Evolutionary conservation across 768 basidiomycete species (phyloP).

Genomic region (Hydnomerulius pinastri): DNA sequence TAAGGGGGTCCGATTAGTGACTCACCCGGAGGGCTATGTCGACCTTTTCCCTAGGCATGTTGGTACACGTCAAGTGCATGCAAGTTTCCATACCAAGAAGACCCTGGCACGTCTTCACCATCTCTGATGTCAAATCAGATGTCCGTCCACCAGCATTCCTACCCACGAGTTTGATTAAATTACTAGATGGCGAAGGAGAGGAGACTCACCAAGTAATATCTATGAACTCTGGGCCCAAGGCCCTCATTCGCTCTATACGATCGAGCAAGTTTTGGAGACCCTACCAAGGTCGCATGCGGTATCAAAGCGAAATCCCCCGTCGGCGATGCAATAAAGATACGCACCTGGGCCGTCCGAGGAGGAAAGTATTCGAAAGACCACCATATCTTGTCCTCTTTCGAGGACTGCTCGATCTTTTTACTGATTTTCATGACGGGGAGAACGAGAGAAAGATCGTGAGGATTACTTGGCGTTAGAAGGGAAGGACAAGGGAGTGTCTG

Average conservation of each 20-base stretch:
- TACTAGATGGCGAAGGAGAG: conserved; percentile 3
- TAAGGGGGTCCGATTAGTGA: conserved; percentile 13
- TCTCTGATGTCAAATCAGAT: conserved; percentile 89
- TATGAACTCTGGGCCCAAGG: conserved; percentile 94
- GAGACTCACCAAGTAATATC: conserved; percentile 87
- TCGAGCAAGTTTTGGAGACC: conserved; percentile 90
- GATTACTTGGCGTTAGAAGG: conserved; percentile 15
- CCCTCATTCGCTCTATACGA: conserved; percentile 98
- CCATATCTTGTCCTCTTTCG: conserved; percentile 86
- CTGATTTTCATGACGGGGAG: conserved; percentile 80
- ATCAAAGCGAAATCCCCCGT: conserved; percentile 1
- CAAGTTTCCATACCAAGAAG: conserved; percentile 95
- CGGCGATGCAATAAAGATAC: conserved; percentile 12
- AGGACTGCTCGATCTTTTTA: conserved; percentile 86
- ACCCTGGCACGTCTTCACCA: conserved; percentile 93
- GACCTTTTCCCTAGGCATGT: conserved; percentile 96
- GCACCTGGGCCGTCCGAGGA: conserved; percentile 89
- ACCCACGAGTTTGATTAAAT: conserved; percentile 7
- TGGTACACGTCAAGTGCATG: conserved; percentile 98
- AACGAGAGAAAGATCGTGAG: conserved; percentile 24
- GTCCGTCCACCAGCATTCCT: conserved; percentile 98
- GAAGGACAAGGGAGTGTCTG: conserved; percentile 12
- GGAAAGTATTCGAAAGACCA: conserved; percentile 99
- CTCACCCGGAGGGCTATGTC: conserved; percentile 86
- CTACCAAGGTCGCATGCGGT: neutral